Evolutionary conservation across 495 filamentous ascomycete genomes (phyloP).

Genomic region (Podospora bellae-mahoneyi): DNA sequence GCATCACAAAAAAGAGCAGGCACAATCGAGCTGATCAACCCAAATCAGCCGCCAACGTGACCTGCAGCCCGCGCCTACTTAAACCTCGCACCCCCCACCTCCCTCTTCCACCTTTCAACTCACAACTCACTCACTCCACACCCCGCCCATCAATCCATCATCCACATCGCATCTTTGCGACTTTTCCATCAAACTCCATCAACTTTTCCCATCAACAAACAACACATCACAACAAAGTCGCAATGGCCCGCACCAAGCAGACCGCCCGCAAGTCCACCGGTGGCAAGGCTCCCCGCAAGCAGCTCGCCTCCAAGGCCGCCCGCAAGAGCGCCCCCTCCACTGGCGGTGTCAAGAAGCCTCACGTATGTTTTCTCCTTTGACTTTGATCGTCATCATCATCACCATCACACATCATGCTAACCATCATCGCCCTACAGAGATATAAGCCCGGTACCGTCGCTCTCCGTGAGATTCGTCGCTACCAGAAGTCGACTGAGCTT

Average conservation of each 20-base stretch:
- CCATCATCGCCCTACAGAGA: constrained; percentile 37
- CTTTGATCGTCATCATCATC: no score
- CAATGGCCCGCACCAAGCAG: constrained; percentile 99
- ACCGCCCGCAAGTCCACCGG: constrained; percentile 99
- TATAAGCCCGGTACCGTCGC: constrained; percentile 99
- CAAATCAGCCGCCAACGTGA: constrained; percentile 47
- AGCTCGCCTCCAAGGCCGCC: constrained; percentile 63
- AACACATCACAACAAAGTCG: constrained; percentile 49
- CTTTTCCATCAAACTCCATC: constrained; percentile 35
- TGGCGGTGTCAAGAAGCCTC: constrained; percentile 98
- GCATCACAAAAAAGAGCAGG: constrained; percentile 33
- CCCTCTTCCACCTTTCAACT: constrained; percentile 48
- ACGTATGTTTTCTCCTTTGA: constrained; percentile 35
- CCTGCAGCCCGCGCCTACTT: constrained; percentile 35
- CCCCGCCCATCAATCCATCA: constrained; percentile 34
- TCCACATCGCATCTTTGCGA: constrained; percentile 35
- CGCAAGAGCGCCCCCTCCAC: constrained; percentile 57
- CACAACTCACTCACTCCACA: constrained; percentile 32
- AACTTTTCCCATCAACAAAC: constrained; percentile 42
- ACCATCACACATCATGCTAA: no score
- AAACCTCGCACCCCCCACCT: constrained; percentile 49
- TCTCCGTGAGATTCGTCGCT: constrained; percentile 99
- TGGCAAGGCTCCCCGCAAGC: constrained; percentile 99
- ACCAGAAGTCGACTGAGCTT: constrained; percentile 99
- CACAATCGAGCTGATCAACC: constrained; percentile 27